Evolutionary conservation across 371 early-diverging fungal genomes (phyloP), one percentile per base, ranked within the genome.

Genomic region (Mucor mucedo): DNA sequence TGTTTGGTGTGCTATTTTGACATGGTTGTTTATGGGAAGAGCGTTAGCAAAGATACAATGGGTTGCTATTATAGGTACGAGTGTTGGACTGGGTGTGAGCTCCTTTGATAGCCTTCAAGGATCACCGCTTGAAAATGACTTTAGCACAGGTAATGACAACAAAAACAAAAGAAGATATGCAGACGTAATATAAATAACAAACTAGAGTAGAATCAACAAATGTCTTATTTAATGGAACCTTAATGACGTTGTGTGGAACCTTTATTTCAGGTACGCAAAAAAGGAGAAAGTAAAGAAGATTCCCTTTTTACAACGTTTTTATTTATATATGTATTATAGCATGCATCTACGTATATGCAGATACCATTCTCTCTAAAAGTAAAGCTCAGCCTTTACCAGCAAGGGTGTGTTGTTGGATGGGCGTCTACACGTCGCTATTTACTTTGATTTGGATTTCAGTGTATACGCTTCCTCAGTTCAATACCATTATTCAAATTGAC

Each of bases 1-100:
- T 5, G 86, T 89, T 28, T 90, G 90, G 84, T 89, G 90, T 42
- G 91, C 92, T 14, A 77, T 92, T 65, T 69, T 89, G 16, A 82
- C 84, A 4, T 82, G 83, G 52, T 60, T 86, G 13, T 84, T 89
- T 49, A 80, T 92, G 73, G 70, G 77, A 13, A 70, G 88, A 40
- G 68, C 65, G 16, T 63, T 92, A 13, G 76, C 80, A n/a, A 65
- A 58, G 6, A 53, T 79, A 10, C 90, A 90, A 68, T 90, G 90
- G 88, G 16, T 82, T 16, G 79, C 87, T 30, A 87, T 92, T 58
- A 54, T 88, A 40, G 84, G 86, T n/a, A 87, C 88, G 27, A 87
- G 83, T 39, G 52, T 84, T 32, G 92, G 91, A 10, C 60, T 91
- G 50, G 87, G 87, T 0, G 58, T 91, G 30, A 87, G 88, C 61